Evolutionary conservation across 1,284 basidiomycete genomes (phyloP).

Genomic region (Trametes versicolor): DNA sequence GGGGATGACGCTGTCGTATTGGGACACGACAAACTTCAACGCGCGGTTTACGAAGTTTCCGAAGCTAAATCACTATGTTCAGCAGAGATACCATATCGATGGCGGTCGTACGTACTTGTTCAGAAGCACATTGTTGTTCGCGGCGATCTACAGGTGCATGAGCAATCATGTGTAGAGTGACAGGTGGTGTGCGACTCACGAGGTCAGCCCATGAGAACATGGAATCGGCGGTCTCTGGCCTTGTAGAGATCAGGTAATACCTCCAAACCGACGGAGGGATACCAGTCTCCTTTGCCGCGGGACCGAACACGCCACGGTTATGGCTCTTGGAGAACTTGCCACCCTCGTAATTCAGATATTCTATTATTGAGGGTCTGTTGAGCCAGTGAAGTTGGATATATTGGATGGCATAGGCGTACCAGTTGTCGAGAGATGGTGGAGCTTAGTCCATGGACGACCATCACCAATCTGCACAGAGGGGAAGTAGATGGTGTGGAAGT

Average conservation of each 20-base stretch:
- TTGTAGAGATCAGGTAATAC: conserved; percentile 93
- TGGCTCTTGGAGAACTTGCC: conserved; percentile 99
- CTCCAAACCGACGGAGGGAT: conserved; percentile 96
- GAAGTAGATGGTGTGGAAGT: conserved; percentile 98
- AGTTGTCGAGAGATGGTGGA: conserved; percentile 96
- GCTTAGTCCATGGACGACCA: conserved; percentile 91
- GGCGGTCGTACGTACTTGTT: conserved; percentile 77
- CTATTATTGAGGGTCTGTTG: conserved; percentile 50
- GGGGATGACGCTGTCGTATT: conserved; percentile 86
- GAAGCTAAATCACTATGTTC: conserved; percentile 62
- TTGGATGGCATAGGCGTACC: conserved; percentile 55
- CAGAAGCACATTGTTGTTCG: conserved; percentile 94
- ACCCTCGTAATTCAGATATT: conserved; percentile 98
- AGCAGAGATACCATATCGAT: not conserved
- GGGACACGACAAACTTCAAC: conserved; percentile 92
- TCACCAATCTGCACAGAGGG: conserved; percentile 93
- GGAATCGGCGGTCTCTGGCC: conserved; percentile 94
- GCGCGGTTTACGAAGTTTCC: conserved; percentile 98
- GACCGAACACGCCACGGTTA: conserved; percentile 97
- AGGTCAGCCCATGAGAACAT: conserved; percentile 99
- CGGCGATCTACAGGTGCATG: conserved; percentile 68
- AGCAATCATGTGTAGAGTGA: not conserved
- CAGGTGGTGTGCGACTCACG: conserved; percentile 55
- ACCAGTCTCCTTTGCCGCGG: conserved; percentile 92
- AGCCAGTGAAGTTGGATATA: not conserved